Percentiles rank a stretch among this genome's conserved stretches.
Conservation (phyloP, 2,329 filamentous ascomycete genomes). For the Sarocladiaceae sp. region DNA sequence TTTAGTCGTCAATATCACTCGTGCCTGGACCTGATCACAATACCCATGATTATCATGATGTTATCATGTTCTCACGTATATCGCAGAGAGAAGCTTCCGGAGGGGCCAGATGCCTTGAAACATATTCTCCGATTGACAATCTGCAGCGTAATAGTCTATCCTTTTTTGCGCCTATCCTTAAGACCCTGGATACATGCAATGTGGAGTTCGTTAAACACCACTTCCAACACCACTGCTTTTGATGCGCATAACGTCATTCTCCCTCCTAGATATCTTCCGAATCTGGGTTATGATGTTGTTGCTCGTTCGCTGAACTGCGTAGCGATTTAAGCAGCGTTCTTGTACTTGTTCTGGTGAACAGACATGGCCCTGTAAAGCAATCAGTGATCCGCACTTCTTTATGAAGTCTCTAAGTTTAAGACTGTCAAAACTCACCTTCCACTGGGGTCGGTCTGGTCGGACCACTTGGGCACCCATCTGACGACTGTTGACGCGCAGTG, state of each 20-base stretch:
- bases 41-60: no score
- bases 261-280: neutral
- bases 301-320: neutral
- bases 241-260: neutral
- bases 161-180: conserved; percentile 2
- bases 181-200: conserved; percentile 1
- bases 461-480: conserved; percentile 98
- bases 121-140: conserved; percentile 2
- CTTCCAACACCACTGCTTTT: neutral
- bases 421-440: conserved; percentile 66
- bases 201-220: neutral
- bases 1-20: neutral
- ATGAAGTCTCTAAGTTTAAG: neutral
- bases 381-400: conserved; percentile 10
- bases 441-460: conserved; percentile 90
- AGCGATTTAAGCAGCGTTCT: conserved; percentile 37
- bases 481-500: conserved; percentile 89
- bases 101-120: neutral
- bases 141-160: conserved; percentile 1
- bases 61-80: no score
- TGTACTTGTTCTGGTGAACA: conserved; percentile 72
- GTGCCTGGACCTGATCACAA: no score
- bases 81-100: neutral
- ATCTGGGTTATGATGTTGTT: no score
- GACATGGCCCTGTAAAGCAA: conserved; percentile 61